phyloP scores from a whole-genome alignment of 257 asterid species.

The Thymus quinquecostatus region DNA sequence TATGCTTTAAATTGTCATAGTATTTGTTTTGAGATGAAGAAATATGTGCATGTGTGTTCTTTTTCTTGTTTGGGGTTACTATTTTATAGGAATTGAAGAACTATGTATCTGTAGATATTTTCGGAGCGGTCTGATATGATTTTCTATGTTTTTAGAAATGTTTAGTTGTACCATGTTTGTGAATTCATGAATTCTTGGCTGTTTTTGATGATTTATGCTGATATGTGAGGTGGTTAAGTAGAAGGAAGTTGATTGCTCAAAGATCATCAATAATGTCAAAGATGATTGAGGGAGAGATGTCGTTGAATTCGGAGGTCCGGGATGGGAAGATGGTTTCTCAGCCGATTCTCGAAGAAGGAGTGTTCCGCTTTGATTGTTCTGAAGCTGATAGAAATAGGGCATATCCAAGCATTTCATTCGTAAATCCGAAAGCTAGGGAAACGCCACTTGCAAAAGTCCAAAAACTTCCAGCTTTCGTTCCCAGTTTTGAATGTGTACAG shows the following conservation, averaged over 20 bases:
- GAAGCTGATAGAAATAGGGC: constrained; percentile 69
- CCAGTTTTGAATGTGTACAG: constrained; percentile 60
- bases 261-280: constrained; percentile 38
- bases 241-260: constrained; percentile 40
- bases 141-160: neutral
- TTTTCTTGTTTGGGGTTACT: neutral
- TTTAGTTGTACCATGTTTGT: neutral
- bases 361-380: constrained; percentile 91
- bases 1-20: neutral
- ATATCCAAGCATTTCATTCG: constrained; percentile 82
- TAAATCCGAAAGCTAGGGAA: constrained; percentile 66
- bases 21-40: neutral
- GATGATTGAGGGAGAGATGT: constrained; percentile 62
- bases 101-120: neutral
- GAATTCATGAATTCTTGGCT: neutral
- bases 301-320: constrained; percentile 37
- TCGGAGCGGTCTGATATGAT: neutral
- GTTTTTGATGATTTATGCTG: constrained; percentile 22
- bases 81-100: constrained; percentile 11
- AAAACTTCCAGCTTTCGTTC: constrained; percentile 59
- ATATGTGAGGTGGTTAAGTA: constrained; percentile 29
- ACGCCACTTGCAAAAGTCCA: constrained; percentile 50
- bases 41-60: neutral
- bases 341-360: constrained; percentile 90
- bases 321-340: constrained; percentile 75